Conservation (phyloP, 2,329 filamentous ascomycete species). For the Diaporthe citri region DNA sequence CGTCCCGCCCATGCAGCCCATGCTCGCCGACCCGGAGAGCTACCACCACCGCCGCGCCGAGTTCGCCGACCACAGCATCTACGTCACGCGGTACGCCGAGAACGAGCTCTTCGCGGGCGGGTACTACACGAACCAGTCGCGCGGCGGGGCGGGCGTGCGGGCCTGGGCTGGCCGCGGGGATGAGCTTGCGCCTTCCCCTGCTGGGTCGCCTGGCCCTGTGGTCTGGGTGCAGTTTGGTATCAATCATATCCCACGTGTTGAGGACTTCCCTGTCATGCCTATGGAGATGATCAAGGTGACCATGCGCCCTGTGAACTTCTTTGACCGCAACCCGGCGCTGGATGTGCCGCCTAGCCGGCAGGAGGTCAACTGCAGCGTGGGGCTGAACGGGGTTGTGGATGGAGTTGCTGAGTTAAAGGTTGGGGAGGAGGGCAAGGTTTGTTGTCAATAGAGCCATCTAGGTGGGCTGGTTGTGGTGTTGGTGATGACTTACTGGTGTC, state of each 20-base stretch:
- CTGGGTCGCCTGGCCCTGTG: constrained; percentile 58
- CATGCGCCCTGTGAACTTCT: constrained; percentile 66
- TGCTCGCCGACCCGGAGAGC: constrained; percentile 59
- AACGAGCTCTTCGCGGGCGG: constrained; percentile 54
- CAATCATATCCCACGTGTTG: constrained; percentile 71
- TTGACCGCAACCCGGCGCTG: constrained; percentile 62
- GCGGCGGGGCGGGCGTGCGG: constrained; percentile 50
- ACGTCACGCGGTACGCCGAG: constrained; percentile 52
- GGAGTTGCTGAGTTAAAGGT: constrained; percentile 34
- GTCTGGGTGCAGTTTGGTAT: constrained; percentile 67
- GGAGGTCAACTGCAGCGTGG: constrained; percentile 55
- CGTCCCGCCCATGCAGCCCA: constrained; percentile 68
- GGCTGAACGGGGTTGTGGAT: constrained; percentile 43
- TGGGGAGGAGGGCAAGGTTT: constrained; percentile 35
- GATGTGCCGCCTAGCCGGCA: constrained; percentile 63
- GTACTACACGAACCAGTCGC: constrained; percentile 56
- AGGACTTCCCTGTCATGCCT: constrained; percentile 79
- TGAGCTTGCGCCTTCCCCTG: constrained; percentile 45
- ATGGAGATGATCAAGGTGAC: constrained; percentile 66
- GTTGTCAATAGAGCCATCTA: not conserved
- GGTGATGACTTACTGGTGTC: not conserved
- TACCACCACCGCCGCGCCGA: constrained; percentile 52
- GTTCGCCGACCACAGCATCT: constrained; percentile 53
- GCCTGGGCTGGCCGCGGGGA: constrained; percentile 55
- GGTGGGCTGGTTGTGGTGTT: not conserved